Conservation (phyloP, 495 filamentous ascomycete species). For the Trichocladium antarcticum region DNA sequence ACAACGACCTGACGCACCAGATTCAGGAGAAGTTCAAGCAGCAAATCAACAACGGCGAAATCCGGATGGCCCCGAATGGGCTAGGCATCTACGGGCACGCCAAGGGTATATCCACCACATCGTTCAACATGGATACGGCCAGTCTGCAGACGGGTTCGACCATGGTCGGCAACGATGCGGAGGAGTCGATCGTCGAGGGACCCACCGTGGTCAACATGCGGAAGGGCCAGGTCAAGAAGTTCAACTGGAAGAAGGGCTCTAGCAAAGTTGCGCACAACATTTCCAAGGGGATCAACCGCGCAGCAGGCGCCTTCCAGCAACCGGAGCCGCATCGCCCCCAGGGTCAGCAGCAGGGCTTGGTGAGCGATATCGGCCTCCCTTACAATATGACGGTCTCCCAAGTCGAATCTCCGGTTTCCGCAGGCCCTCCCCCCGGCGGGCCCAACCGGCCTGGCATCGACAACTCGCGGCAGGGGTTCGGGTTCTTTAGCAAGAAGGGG, state of each 20-base stretch:
- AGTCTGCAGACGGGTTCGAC: constrained; percentile 29
- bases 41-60: constrained; percentile 47
- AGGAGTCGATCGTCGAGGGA: constrained; percentile 58
- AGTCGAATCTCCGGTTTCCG: constrained; percentile 35
- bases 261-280: constrained; percentile 89
- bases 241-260: constrained; percentile 96
- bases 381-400: constrained; percentile 48
- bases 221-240: constrained; percentile 86
- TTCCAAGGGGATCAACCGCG: constrained; percentile 81
- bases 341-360: constrained; percentile 41
- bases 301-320: constrained; percentile 48
- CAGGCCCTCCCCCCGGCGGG: constrained; percentile 13
- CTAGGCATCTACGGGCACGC: constrained; percentile 73
- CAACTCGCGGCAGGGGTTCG: constrained; percentile 56
- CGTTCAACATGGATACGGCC: constrained; percentile 44
- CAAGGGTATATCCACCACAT: constrained; percentile 62
- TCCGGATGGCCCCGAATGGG: constrained; percentile 52
- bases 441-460: constrained; percentile 34
- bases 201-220: constrained; percentile 87
- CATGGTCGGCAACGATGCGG: constrained; percentile 52
- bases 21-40: constrained; percentile 88
- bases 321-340: constrained; percentile 32
- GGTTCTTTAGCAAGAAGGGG: constrained; percentile 53
- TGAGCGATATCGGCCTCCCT: constrained; percentile 46
- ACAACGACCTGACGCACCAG: constrained; percentile 86